Evolutionary conservation across 441 rosid species (phyloP).

Genomic region (Pelargonium australe): DNA sequence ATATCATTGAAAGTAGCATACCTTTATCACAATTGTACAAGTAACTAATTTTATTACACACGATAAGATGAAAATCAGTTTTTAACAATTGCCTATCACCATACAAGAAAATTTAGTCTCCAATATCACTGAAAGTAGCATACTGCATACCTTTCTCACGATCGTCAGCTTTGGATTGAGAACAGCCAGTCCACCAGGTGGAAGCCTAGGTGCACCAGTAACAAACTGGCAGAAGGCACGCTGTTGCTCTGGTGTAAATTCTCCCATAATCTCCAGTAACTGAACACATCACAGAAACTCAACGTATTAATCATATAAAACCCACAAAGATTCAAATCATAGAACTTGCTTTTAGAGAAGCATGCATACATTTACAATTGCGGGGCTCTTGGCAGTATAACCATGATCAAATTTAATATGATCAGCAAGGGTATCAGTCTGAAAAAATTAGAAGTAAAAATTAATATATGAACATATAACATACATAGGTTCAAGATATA

Average conservation of each 20-base stretch:
- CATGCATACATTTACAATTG: conserved; percentile 58
- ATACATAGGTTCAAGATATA: conserved; percentile 6
- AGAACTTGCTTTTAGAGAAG: conserved; percentile 5
- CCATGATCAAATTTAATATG: conserved; percentile 99
- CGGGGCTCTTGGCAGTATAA: conserved; percentile 94
- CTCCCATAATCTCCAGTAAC: conserved; percentile 98
- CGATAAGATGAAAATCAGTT: background rate
- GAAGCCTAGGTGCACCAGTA: conserved; percentile 99
- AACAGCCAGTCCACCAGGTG: conserved; percentile 97
- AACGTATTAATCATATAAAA: conserved; percentile 5
- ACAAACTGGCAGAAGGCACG: conserved; percentile 97
- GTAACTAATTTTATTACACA: background rate
- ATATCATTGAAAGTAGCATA: background rate
- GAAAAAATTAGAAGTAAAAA: conserved; percentile 15
- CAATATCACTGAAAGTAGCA: background rate
- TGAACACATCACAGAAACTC: conserved; percentile 24
- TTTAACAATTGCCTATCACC: background rate
- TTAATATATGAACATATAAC: conserved; percentile 14
- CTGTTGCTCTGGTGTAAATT: conserved; percentile 92
- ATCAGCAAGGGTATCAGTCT: conserved; percentile 86
- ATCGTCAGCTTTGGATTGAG: conserved; percentile 92
- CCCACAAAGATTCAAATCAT: background rate
- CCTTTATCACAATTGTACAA: conserved; percentile 82
- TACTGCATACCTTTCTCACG: conserved; percentile 72
- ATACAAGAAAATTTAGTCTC: background rate